Evolutionary conservation across 306 rosid species (phyloP).

Genomic region (Ziziphus jujuba): DNA sequence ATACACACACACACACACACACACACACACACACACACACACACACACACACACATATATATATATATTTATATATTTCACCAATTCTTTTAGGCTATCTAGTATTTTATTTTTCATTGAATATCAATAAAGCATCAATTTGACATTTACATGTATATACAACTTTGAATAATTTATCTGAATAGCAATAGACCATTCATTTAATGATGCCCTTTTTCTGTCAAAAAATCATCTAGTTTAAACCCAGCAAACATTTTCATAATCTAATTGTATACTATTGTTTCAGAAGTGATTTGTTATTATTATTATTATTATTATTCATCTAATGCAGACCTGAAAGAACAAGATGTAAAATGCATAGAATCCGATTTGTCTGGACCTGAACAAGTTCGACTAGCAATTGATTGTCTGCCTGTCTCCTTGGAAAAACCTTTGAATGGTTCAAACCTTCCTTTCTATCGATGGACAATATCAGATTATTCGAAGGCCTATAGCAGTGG

Average conservation of each 20-base stretch:
- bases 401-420: constrained; percentile 51
- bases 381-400: constrained; percentile 59
- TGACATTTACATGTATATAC: too few species aligned
- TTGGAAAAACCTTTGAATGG: constrained; percentile 23
- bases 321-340: constrained; percentile 44
- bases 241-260: background rate
- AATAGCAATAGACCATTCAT: too few species aligned
- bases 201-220: too few species aligned
- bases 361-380: constrained; percentile 53
- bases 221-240: background rate
- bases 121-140: too few species aligned
- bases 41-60: too few species aligned
- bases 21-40: too few species aligned
- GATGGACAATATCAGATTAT: constrained; percentile 80
- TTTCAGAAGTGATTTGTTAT: background rate
- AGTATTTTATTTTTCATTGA: background rate
- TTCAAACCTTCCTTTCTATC: constrained; percentile 33
- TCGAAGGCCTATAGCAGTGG: constrained; percentile 66
- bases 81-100: background rate
- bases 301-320: too few species aligned
- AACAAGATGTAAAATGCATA: constrained; percentile 54
- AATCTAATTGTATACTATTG: background rate
- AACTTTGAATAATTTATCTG: too few species aligned
- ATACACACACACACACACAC: too few species aligned
- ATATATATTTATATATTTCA: background rate